phyloP scores from a whole-genome alignment of 176 grass and related monocot species.

The Olyra latifolia region DNA sequence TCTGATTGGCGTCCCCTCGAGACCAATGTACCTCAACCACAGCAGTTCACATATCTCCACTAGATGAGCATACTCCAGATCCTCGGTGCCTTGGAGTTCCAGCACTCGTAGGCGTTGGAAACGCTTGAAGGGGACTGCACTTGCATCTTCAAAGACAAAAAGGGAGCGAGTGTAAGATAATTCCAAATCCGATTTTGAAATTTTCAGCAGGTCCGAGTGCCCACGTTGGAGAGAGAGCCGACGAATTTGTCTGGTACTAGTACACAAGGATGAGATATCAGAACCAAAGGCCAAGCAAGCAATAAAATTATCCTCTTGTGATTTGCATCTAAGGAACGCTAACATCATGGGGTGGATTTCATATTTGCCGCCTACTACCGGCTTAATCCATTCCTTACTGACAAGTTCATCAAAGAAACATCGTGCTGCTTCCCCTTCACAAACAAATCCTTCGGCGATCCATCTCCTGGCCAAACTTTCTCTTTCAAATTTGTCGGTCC shows the following conservation, averaged over 20 bases:
- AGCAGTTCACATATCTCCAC: neutral
- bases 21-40: neutral
- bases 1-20: neutral
- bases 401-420: neutral
- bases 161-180: neutral
- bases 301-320: neutral
- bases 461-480: neutral
- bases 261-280: neutral
- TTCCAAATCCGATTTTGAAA: neutral
- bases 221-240: neutral
- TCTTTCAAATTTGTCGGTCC: accelerated
- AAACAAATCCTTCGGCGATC: slow-evolving; percentile 5
- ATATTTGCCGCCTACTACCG: neutral
- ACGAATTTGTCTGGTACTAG: neutral
- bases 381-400: neutral
- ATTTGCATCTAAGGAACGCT: neutral
- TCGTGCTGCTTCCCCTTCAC: neutral
- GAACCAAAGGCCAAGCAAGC: neutral
- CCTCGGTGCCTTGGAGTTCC: neutral
- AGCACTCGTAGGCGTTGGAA: neutral
- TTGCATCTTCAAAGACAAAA: neutral
- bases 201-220: neutral
- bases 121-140: no score
- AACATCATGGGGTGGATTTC: neutral
- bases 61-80: neutral